Conservation (phyloP, 2,329 filamentous ascomycete genomes). For the Fusarium falciforme region DNA sequence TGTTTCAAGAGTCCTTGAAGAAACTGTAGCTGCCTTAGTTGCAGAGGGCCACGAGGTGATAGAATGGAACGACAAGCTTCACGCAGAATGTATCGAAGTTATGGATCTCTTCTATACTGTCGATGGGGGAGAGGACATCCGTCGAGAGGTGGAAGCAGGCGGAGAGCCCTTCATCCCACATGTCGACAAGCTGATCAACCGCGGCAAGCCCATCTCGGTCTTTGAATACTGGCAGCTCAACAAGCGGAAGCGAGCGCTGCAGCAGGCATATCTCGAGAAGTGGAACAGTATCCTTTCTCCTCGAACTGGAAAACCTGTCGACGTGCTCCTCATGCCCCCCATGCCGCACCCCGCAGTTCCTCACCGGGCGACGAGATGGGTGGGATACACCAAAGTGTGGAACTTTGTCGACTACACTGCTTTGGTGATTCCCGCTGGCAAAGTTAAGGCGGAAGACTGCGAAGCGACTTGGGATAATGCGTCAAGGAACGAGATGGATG, state of each 20-base stretch:
- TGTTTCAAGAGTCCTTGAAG: constrained; percentile 57
- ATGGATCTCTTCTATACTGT: constrained; percentile 72
- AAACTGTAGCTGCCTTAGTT: constrained; percentile 51
- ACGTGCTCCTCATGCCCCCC: constrained; percentile 67
- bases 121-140: constrained; percentile 73
- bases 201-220: constrained; percentile 65
- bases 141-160: constrained; percentile 61
- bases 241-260: constrained; percentile 60
- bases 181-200: constrained; percentile 67
- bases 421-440: constrained; percentile 40
- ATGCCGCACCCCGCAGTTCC: constrained; percentile 70
- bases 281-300: constrained; percentile 62
- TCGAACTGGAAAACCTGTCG: constrained; percentile 58
- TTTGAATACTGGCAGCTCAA: constrained; percentile 77
- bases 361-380: constrained; percentile 55
- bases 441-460: background rate
- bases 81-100: constrained; percentile 65
- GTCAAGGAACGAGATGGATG: constrained; percentile 12
- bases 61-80: constrained; percentile 62
- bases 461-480: background rate
- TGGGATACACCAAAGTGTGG: constrained; percentile 55
- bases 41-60: constrained; percentile 65
- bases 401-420: constrained; percentile 46
- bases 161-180: constrained; percentile 71
- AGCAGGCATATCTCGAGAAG: constrained; percentile 63